Percentiles rank a stretch among this genome's conserved stretches.
Conservation (phyloP, 345 rosid genomes). For the Conringia planisiliqua region DNA sequence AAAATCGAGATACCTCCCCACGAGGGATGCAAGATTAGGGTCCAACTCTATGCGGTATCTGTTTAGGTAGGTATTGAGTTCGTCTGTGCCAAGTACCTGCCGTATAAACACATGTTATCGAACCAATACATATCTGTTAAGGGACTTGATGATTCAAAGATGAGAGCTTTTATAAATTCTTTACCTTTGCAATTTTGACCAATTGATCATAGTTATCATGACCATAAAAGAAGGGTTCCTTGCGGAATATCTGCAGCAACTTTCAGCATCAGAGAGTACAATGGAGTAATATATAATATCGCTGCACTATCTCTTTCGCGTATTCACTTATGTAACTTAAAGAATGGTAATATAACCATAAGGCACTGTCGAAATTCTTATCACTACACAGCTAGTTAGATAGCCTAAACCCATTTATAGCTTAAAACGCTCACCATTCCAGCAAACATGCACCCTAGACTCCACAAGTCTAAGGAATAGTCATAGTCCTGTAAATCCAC, state of each 20-base stretch:
- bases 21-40: constrained; percentile 82
- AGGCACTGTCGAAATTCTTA: neutral
- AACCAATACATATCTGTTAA: neutral
- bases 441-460: constrained; percentile 99
- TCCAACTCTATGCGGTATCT: constrained; percentile 89
- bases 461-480: constrained; percentile 96
- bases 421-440: constrained; percentile 71
- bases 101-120: neutral
- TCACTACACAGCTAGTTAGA: neutral
- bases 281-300: neutral
- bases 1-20: constrained; percentile 63
- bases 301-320: neutral
- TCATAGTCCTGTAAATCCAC: constrained; percentile 98
- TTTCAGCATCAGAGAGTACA: constrained; percentile 31
- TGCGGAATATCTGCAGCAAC: constrained; percentile 81
- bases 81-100: constrained; percentile 94
- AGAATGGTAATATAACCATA: neutral
- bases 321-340: neutral
- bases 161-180: neutral
- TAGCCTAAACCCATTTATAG: neutral
- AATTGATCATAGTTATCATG: constrained; percentile 97
- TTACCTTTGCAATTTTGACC: constrained; percentile 96
- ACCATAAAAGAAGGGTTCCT: constrained; percentile 98
- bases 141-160: neutral
- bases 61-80: constrained; percentile 70